phyloP scores from a whole-genome alignment of 768 basidiomycete genomes.

The Crassisporium funariophilum region DNA sequence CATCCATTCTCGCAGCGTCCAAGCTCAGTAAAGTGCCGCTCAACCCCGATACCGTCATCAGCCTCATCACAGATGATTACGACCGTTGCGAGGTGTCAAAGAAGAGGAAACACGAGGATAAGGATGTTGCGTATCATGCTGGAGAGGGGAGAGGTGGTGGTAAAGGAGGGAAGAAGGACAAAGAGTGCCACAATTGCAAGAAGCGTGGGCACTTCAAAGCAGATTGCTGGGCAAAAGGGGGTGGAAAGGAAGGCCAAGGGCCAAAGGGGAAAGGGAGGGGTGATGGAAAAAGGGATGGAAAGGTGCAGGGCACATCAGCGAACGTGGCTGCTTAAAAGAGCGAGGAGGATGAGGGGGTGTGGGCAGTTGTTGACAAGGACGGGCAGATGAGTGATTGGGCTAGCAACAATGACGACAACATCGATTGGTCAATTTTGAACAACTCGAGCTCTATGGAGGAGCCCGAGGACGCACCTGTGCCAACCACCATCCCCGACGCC shows the following conservation, averaged over 20 bases:
- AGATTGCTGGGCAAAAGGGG: conserved; percentile 38
- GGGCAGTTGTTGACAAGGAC: conserved; percentile 10
- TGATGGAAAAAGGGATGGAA: not conserved
- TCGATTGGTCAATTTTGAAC: conserved; percentile 3
- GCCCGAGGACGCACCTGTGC: not conserved
- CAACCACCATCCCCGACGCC: conserved; percentile 1
- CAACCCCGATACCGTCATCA: no score
- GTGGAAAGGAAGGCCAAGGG: conserved; percentile 34
- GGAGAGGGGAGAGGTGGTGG: no score
- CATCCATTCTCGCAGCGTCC: conserved; percentile 11
- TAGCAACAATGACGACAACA: not conserved
- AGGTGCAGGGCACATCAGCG: no score
- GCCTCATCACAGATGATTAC: no score
- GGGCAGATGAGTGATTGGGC: conserved; percentile 7
- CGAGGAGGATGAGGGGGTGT: conserved; percentile 8
- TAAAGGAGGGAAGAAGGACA: no score
- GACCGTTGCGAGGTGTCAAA: no score
- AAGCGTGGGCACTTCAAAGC: conserved; percentile 27
- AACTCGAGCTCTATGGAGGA: not conserved
- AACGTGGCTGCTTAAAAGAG: conserved; percentile 2
- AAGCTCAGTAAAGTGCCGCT: conserved; percentile 9
- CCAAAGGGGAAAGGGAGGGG: conserved; percentile 20
- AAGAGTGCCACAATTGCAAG: conserved; percentile 36
- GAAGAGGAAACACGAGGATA: no score
- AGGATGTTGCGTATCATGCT: no score